Evolutionary conservation across 2,329 filamentous ascomycete species (phyloP), one percentile per base, ranked within the genome.

Genomic region (Colletotrichum agaves): DNA sequence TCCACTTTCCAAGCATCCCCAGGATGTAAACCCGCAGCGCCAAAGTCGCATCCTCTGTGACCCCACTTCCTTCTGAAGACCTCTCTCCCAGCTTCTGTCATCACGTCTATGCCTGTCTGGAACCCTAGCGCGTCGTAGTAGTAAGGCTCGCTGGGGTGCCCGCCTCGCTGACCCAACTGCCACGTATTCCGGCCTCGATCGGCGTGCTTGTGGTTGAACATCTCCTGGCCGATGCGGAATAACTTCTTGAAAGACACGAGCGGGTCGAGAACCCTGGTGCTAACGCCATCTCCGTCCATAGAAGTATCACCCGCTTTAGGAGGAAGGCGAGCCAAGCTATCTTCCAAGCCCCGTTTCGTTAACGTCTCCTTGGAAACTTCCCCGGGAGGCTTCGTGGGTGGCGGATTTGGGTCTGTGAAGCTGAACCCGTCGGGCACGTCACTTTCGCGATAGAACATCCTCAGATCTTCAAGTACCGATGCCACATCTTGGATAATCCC

Each of bases 161-260:
- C 86, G n/a, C 85, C 85, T 3, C 75, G 78, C 71, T 88, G 86
- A 12, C 80, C 79, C 2, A 73, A 71, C 72, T 87, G 85, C 85
- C 85, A 88, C 8, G 79, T 83, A 72, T 87, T 87, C 33, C 85
- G 77, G 12, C 76, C 74, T 10, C 62, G 62, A 4, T 75, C 74
- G 58, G 77, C 77, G 60, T 82, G 76, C 69, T 84, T 84, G 72
- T 81, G 78, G 37, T 82, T 76, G 67, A 76, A 78, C 82, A 84
- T 83, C 31, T 74, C 70, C 43, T 73, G 70, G 35, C 71, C 72
- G 46, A 61, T 70, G 56, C 81, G 63, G 43, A 43, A 31, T 1
- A 70, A 43, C 15, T 11, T 37, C 12, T 47, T 55, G 52, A 61
- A 70, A 11, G 67, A 63, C 3, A 23, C 23, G 12, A 67, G 21